A percentile compares a stretch with the other conserved stretches of the same genome.
Evolutionary conservation across 345 rosid species (phyloP).

Genomic region (Eucalyptus cloeziana): DNA sequence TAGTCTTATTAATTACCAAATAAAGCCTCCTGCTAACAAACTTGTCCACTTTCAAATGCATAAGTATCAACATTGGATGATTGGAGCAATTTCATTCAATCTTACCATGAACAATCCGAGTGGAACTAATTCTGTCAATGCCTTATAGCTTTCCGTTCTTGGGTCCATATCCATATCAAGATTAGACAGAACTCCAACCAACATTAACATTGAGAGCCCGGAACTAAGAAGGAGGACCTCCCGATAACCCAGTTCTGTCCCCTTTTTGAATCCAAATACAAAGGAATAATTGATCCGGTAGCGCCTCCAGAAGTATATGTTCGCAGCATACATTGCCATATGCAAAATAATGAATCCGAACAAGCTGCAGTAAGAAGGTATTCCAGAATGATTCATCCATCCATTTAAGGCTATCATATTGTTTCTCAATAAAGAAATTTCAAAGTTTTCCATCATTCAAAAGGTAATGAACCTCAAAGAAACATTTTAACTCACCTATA

Average conservation of each 20-base stretch:
- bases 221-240: slow-evolving; percentile 58
- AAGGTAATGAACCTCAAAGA: neutral
- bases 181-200: slow-evolving; percentile 40
- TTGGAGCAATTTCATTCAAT: neutral
- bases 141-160: slow-evolving; percentile 13
- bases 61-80: neutral
- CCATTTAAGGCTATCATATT: neutral
- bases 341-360: slow-evolving; percentile 48
- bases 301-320: slow-evolving; percentile 60
- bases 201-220: slow-evolving; percentile 43
- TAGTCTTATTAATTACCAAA: neutral
- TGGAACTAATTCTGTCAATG: slow-evolving; percentile 43
- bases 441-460: neutral
- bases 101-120: slow-evolving; percentile 41
- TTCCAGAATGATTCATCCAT: neutral
- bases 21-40: neutral
- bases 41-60: neutral
- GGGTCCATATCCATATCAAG: slow-evolving; percentile 39
- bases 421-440: neutral
- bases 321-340: slow-evolving; percentile 39
- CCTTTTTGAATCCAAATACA: slow-evolving; percentile 59
- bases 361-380: slow-evolving; percentile 29
- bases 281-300: slow-evolving; percentile 58
- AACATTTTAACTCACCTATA: slow-evolving; percentile 32
- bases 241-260: slow-evolving; percentile 47